phyloP scores from a whole-genome alignment of 2,329 filamentous ascomycete species.

The Ophiostoma piceae region DNA sequence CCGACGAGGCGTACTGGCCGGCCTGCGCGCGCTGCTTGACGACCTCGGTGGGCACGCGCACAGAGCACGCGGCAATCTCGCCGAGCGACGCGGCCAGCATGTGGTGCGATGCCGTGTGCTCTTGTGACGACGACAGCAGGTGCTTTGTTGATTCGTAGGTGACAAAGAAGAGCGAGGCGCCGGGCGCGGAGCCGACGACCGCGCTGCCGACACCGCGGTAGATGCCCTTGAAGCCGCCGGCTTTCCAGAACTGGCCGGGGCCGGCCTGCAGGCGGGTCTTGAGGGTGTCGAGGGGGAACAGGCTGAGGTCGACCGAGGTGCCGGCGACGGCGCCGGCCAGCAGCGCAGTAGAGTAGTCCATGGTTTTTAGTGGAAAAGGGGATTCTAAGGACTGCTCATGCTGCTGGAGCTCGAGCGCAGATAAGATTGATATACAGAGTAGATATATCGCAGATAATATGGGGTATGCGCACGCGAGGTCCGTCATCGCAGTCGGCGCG shows the following conservation, averaged over 20 bases:
- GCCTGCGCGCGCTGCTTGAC: constrained; percentile 96
- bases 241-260: constrained; percentile 61
- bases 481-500: constrained; percentile 7
- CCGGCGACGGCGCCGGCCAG: constrained; percentile 85
- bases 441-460: constrained; percentile 2
- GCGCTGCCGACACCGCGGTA: constrained; percentile 90
- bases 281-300: constrained; percentile 96
- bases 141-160: constrained; percentile 77
- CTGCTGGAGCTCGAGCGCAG: background rate
- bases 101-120: constrained; percentile 47
- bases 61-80: constrained; percentile 85
- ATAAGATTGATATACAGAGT: background rate
- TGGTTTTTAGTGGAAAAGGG: constrained; percentile 23
- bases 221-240: constrained; percentile 83
- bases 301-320: constrained; percentile 91
- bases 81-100: constrained; percentile 82
- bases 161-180: constrained; percentile 94
- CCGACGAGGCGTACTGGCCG: constrained; percentile 66
- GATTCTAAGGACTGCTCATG: background rate
- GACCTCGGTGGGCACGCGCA: constrained; percentile 92
- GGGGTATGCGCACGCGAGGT: constrained; percentile 8
- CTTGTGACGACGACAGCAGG: constrained; percentile 36
- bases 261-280: constrained; percentile 92
- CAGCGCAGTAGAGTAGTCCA: constrained; percentile 56
- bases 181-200: constrained; percentile 84